These are phyloP conservation scores for Mycosarcoma maydis DNA, from an alignment of 1,284 basidiomycete genomes.

Conservation along the genomic window DNA sequence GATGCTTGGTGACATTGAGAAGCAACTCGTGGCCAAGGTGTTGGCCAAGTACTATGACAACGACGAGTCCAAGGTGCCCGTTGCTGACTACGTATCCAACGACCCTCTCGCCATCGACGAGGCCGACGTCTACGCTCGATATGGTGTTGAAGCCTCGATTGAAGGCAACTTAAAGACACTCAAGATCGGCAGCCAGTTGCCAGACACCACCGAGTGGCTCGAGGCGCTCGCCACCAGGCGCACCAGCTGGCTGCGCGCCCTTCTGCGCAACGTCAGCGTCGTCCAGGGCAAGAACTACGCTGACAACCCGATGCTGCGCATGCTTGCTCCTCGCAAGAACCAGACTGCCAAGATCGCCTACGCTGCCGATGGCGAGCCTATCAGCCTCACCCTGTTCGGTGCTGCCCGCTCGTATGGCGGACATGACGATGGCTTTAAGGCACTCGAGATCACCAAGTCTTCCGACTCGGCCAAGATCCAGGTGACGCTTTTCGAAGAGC, in stretches of 20 bases:
- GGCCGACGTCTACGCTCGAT: constrained; percentile 63
- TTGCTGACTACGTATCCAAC: constrained; percentile 84
- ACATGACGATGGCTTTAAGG: constrained; percentile 82
- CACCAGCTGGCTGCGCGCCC: constrained; percentile 86
- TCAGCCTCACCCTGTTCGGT: constrained; percentile 75
- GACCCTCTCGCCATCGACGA: constrained; percentile 68
- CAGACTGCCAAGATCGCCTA: constrained; percentile 79
- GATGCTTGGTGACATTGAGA: constrained; percentile 86
- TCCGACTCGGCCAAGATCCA: constrained; percentile 71
- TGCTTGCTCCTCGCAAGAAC: constrained; percentile 81
- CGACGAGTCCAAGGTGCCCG: constrained; percentile 81
- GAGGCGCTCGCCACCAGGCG: constrained; percentile 82
- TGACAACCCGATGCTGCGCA: constrained; percentile 87
- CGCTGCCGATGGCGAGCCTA: constrained; percentile 70
- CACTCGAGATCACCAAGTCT: constrained; percentile 72
- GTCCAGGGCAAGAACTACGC: constrained; percentile 72
- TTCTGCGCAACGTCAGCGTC: constrained; percentile 82
- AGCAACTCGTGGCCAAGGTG: constrained; percentile 79
- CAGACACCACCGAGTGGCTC: constrained; percentile 76
- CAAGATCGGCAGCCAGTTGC: constrained; percentile 43
- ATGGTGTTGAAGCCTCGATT: constrained; percentile 71
- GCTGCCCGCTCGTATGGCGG: constrained; percentile 81
- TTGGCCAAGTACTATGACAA: constrained; percentile 83
- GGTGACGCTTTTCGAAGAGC: constrained; percentile 85
- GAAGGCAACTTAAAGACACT: constrained; percentile 69